Percentiles rank a stretch among this genome's conserved stretches.
Evolutionary conservation across 768 basidiomycete genomes (phyloP).

Genomic region (Rhizopogon rudus): DNA sequence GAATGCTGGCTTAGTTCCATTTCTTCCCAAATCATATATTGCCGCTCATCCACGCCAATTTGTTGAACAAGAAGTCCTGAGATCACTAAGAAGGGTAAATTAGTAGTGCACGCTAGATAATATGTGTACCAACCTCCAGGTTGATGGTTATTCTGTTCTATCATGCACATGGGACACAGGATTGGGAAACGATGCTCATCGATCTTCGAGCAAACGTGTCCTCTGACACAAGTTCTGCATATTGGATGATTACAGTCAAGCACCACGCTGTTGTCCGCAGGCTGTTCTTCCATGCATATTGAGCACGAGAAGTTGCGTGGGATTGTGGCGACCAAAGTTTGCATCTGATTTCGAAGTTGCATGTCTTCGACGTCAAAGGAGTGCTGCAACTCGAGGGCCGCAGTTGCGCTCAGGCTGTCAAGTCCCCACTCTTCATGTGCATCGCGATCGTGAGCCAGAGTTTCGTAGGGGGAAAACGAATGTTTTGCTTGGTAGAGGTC

Average conservation of each 20-base stretch:
- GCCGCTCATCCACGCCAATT: constrained; percentile 40
- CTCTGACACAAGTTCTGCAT: constrained; percentile 49
- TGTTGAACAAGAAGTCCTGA: constrained; percentile 34
- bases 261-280: constrained; percentile 40
- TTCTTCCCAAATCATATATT: constrained; percentile 38
- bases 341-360: constrained; percentile 30
- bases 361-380: constrained; percentile 38
- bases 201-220: constrained; percentile 40
- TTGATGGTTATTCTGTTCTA: constrained; percentile 16
- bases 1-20: constrained; percentile 42
- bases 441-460: constrained; percentile 11
- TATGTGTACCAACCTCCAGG: constrained; percentile 27
- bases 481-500: constrained; percentile 13
- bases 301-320: constrained; percentile 46
- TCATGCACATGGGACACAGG: constrained; percentile 52
- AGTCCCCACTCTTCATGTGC: neutral
- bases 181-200: constrained; percentile 54
- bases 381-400: constrained; percentile 29
- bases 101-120: neutral
- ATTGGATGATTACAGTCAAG: constrained; percentile 45
- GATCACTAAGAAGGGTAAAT: constrained; percentile 27
- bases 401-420: constrained; percentile 9
- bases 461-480: constrained; percentile 16
- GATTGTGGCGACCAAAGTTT: constrained; percentile 18
- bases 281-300: constrained; percentile 49